A percentile compares a stretch with the other conserved stretches of the same genome.
Conservation (phyloP, 148 eudicot species). For the Rhododendron kiyosumense region DNA sequence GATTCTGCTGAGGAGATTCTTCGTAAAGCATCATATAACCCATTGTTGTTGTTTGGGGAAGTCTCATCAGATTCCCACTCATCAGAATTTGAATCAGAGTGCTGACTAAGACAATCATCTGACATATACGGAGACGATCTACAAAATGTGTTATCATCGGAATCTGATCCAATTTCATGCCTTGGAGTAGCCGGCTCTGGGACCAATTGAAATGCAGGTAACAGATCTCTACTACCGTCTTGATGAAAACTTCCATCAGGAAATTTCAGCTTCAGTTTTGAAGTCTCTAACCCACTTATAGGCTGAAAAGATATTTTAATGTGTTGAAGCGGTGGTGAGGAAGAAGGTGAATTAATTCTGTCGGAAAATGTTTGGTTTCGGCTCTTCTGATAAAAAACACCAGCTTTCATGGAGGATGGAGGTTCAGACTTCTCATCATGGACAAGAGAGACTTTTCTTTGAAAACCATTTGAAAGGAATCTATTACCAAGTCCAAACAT, state of each 20-base stretch:
- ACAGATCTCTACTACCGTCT: constrained; percentile 47
- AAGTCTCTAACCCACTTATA: constrained; percentile 45
- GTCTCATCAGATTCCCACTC: constrained; percentile 77
- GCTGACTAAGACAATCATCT: constrained; percentile 53
- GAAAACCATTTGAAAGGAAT: constrained; percentile 52
- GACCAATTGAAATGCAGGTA: constrained; percentile 91
- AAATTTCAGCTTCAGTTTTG: constrained; percentile 66
- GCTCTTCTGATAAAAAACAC: constrained; percentile 22
- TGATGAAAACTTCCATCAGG: constrained; percentile 53
- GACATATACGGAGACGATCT: constrained; percentile 75
- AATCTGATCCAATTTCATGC: constrained; percentile 55
- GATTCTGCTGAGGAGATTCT: constrained; percentile 55
- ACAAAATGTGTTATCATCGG: constrained; percentile 90
- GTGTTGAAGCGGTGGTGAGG: constrained; percentile 91
- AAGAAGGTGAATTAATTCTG: constrained; percentile 51
- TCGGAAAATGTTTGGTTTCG: constrained; percentile 22
- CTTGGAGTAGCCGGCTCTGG: constrained; percentile 50
- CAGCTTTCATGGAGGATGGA: constrained; percentile 21
- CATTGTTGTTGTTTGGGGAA: constrained; percentile 40
- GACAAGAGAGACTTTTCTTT: constrained; percentile 37
- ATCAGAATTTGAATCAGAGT: constrained; percentile 78
- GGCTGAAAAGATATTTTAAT: constrained; percentile 94
- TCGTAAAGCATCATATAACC: constrained; percentile 43
- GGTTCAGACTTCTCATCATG: constrained; percentile 27
- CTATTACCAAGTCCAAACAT: constrained; percentile 46